Evolutionary conservation across 352 stramenopile genomes (phyloP).

Genomic region (Phytophthora cryptogea): DNA sequence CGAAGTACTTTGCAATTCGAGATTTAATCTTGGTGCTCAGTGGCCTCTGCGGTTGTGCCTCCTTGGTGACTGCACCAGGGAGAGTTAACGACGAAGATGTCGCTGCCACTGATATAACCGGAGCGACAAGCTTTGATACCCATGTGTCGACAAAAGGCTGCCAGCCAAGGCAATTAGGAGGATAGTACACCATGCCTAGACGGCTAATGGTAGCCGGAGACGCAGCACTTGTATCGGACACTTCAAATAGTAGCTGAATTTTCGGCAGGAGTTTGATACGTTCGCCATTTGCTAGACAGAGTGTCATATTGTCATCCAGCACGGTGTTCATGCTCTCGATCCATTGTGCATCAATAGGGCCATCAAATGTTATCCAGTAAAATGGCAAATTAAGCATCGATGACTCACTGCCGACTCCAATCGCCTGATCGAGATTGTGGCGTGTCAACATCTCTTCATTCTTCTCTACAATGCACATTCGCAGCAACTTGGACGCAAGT

Average conservation of each 20-base stretch:
- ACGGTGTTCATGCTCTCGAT: slow-evolving; percentile 91
- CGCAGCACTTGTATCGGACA: slow-evolving; percentile 88
- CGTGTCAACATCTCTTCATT: slow-evolving; percentile 51
- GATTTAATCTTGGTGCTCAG: slow-evolving; percentile 45
- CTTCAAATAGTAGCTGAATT: slow-evolving; percentile 95
- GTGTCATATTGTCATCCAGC: slow-evolving; percentile 91
- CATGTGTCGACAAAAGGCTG: slow-evolving; percentile 64
- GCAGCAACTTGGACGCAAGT: slow-evolving; percentile 71
- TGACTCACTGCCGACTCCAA: slow-evolving; percentile 28
- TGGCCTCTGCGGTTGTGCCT: slow-evolving; percentile 6
- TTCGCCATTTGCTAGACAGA: slow-evolving; percentile 90
- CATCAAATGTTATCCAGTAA: slow-evolving; percentile 89
- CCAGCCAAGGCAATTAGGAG: slow-evolving; percentile 65
- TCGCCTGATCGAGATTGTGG: slow-evolving; percentile 20
- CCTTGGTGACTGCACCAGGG: slow-evolving; percentile 1
- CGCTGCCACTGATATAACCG: slow-evolving; percentile 5
- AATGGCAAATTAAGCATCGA: slow-evolving; percentile 36
- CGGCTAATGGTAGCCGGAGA: slow-evolving; percentile 93
- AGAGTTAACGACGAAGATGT: not conserved
- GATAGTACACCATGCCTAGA: slow-evolving; percentile 92
- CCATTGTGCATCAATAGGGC: slow-evolving; percentile 83
- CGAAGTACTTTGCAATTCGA: slow-evolving; percentile 59
- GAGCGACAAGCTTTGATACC: slow-evolving; percentile 47
- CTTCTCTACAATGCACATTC: slow-evolving; percentile 75
- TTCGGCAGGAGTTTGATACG: slow-evolving; percentile 80